Evolutionary conservation across 116 monocot genomes (phyloP).

Genomic region (Iris pallida): DNA sequence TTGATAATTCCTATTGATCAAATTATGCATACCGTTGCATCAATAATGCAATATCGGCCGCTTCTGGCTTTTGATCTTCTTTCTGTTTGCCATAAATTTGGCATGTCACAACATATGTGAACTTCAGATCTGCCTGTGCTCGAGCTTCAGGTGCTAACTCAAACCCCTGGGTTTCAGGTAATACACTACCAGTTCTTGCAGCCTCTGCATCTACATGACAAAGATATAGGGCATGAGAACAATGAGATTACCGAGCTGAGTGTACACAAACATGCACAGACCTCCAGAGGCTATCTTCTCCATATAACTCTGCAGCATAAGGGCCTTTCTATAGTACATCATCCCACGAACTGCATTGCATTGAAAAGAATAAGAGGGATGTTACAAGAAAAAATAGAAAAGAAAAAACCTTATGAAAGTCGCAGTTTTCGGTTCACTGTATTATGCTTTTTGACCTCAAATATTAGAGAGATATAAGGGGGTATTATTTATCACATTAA

Average conservation of each 20-base stretch:
- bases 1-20: neutral
- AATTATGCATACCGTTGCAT: conserved; percentile 63
- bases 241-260: neutral
- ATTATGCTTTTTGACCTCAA: too few relatives aligned
- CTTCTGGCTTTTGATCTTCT: conserved; percentile 65
- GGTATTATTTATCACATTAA: too few relatives aligned
- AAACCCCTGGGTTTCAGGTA: conserved; percentile 60
- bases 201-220: conserved; percentile 34
- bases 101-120: conserved; percentile 91
- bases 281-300: conserved; percentile 53
- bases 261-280: conserved; percentile 9
- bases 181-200: conserved; percentile 14
- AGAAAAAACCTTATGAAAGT: neutral
- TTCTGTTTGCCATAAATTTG: conserved; percentile 95
- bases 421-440: neutral
- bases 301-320: conserved; percentile 89
- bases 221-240: neutral
- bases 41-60: conserved; percentile 76
- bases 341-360: conserved; percentile 83
- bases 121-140: conserved; percentile 82
- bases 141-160: conserved; percentile 76
- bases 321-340: conserved; percentile 98
- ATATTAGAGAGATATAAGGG: too few relatives aligned
- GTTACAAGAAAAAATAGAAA: neutral
- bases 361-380: conserved; percentile 2